phyloP scores from a whole-genome alignment of 129 eudicot species.

The Pseudognaphalium luteoalbum region DNA sequence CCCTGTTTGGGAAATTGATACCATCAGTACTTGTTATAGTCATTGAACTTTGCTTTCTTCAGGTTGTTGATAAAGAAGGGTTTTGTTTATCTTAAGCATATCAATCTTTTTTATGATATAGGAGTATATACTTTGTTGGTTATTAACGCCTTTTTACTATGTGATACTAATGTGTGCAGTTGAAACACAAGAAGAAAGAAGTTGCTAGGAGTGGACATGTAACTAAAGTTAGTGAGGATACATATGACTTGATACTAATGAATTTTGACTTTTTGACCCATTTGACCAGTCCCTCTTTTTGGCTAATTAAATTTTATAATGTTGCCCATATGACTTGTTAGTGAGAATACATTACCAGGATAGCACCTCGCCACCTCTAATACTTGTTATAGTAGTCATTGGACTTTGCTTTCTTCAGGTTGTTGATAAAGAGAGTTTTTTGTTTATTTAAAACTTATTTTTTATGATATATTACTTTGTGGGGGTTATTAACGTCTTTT shows the following conservation, averaged over 20 bases:
- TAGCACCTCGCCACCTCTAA: background rate
- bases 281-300: background rate
- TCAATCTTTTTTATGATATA: background rate
- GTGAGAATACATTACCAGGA: background rate
- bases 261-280: too few relatives aligned
- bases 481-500: background rate
- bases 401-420: background rate
- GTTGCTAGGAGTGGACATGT: slow-evolving; percentile 75
- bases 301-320: background rate
- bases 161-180: slow-evolving; percentile 36
- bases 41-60: background rate
- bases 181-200: slow-evolving; percentile 57
- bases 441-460: background rate
- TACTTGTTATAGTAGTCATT: background rate
- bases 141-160: background rate
- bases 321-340: background rate
- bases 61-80: background rate
- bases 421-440: background rate
- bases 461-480: background rate
- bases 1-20: background rate
- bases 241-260: too few relatives aligned
- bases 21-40: background rate
- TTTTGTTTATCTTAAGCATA: background rate
- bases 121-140: background rate
- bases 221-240: too few relatives aligned